These are phyloP conservation scores for Rhytidhysteron rufulum DNA, from an alignment of 2,329 filamentous ascomycete genomes.

Conservation along the genomic window DNA sequence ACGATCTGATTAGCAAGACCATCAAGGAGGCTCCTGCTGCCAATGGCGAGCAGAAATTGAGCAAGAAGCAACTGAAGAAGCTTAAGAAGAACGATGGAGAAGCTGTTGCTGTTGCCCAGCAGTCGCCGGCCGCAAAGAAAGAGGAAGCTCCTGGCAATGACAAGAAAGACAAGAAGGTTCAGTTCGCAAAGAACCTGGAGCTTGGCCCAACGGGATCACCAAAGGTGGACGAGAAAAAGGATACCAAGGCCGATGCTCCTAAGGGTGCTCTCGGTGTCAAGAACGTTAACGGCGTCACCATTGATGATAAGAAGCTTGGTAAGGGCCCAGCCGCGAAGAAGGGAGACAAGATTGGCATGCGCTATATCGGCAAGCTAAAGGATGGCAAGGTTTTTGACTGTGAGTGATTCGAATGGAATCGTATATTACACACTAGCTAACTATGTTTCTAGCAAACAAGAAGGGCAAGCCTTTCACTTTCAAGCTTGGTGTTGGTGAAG, in stretches of 20 bases:
- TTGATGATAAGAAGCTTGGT: constrained; percentile 94
- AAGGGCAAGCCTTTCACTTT: constrained; percentile 97
- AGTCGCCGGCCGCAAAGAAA: constrained; percentile 56
- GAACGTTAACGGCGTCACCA: constrained; percentile 79
- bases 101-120: constrained; percentile 57
- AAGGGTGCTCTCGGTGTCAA: constrained; percentile 65
- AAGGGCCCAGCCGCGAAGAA: constrained; percentile 81
- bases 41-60: constrained; percentile 69
- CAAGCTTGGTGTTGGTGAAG: constrained; percentile 89
- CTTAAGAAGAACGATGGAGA: constrained; percentile 98
- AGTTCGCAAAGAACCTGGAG: constrained; percentile 98
- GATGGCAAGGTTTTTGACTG: constrained; percentile 94
- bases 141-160: constrained; percentile 45
- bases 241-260: constrained; percentile 38
- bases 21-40: constrained; percentile 47
- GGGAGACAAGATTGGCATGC: constrained; percentile 86
- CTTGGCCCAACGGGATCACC: constrained; percentile 73
- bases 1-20: constrained; percentile 79
- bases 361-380: constrained; percentile 93
- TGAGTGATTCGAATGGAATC: constrained; percentile 47
- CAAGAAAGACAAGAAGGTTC: constrained; percentile 85
- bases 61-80: constrained; percentile 98
- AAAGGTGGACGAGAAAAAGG: constrained; percentile 41
- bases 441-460: constrained; percentile 74
- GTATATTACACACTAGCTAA: too few relatives aligned